Base-by-base conservation (phyloP, 768 basidiomycete species). In the Paxillus rubicundulus region DNA sequence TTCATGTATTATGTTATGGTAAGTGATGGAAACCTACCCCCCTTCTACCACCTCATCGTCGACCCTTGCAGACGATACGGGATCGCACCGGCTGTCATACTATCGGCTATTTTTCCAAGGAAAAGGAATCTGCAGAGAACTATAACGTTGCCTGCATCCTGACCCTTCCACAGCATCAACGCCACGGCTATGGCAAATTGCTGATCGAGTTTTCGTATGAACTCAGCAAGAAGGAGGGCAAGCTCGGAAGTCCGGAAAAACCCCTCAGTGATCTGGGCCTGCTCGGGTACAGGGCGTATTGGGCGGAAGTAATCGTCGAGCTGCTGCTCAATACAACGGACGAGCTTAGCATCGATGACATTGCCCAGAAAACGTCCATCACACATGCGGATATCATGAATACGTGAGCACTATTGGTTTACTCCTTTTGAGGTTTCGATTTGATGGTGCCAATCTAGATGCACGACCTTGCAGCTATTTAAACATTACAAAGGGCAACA, bases 1-100 rank as follows among this genome's bases (percentile, higher is more conserved):
- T 99, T 99, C 77, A 83, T 99, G 82, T 99, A 94, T 79, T 99
- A 99, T 79, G 89, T 95, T 71, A 95, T 99, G 95, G 93, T 90
- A 61, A 61, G 81, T 65, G 54, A 50, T 49, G 39, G 38, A 38
- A 30, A 44, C 49, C 43, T 46, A 52, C 52, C 17, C 34, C 21
- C 41, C 53, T 42, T 51, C 59, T 55, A 62, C 27, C 47, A 24
- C 55, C 45, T 52, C 48, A 52, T 53, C 50, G 18, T 45, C 53
- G 47, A 55, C 53, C 36, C 52, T 53, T 20, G 46, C 56, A 92
- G 90, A 82, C 82, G 45, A 83, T 85, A 64, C 84, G 93, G 55
- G 97, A 99, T 72, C 85, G 89, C 12, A 74, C 79, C 18, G 97
- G 97, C 30, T 93, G 91, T 69, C 97, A 99, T 68, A 73, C 97